Evolutionary conservation across 208 protist species (phyloP).

Genomic region (Novymonas esmeraldas): DNA sequence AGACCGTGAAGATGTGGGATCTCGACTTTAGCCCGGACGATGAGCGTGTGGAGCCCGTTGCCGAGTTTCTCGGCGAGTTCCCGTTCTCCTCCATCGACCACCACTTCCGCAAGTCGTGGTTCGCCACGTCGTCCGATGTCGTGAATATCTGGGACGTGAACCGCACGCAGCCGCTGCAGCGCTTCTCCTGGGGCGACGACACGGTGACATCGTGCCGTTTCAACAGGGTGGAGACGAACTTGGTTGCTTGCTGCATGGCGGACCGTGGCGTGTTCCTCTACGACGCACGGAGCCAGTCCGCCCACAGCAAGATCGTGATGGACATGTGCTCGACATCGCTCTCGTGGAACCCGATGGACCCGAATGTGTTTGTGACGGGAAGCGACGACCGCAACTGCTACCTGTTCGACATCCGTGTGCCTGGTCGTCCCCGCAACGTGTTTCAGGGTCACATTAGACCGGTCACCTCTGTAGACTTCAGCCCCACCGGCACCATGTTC

Average conservation of each 20-base stretch:
- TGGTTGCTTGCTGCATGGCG: constrained; percentile 90
- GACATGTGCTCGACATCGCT: constrained; percentile 94
- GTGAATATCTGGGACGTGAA: constrained; percentile 94
- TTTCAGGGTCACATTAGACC: constrained; percentile 96
- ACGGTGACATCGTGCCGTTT: constrained; percentile 90
- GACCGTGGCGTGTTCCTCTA: constrained; percentile 96
- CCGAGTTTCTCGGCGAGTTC: constrained; percentile 91
- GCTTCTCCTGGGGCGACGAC: constrained; percentile 95
- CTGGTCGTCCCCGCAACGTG: constrained; percentile 92
- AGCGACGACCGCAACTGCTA: constrained; percentile 98
- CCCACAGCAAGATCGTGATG: constrained; percentile 94
- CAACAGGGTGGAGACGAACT: constrained; percentile 94
- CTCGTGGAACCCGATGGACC: constrained; percentile 98
- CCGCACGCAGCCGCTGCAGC: constrained; percentile 93
- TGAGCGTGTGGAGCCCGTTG: constrained; percentile 61
- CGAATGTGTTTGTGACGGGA: constrained; percentile 97
- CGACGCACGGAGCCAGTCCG: constrained; percentile 90
- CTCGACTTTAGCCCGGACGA: constrained; percentile 66
- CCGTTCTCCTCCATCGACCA: constrained; percentile 95
- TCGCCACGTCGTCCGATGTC: constrained; percentile 94
- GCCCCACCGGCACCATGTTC: constrained; percentile 96
- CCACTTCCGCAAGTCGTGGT: constrained; percentile 85
- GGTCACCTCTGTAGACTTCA: constrained; percentile 96
- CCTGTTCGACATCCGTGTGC: constrained; percentile 97
- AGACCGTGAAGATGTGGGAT: constrained; percentile 97